phyloP scores from a whole-genome alignment of 192 early-diverging fungal genomes.

The Gryganskiella cystojenkinii region DNA sequence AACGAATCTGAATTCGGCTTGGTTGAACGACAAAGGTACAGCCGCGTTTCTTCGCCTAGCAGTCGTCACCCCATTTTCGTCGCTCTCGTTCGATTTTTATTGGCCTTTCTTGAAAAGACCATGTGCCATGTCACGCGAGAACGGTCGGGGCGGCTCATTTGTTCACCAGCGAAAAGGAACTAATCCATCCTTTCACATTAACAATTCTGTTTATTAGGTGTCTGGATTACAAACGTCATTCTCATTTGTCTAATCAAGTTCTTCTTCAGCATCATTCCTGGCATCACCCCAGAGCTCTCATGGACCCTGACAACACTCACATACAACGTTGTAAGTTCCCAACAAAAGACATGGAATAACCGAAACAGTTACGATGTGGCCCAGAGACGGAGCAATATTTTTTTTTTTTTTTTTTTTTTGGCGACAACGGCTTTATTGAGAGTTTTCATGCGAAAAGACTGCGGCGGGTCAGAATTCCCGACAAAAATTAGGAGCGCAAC shows the following conservation, averaged over 20 bases:
- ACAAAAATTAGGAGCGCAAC: no score
- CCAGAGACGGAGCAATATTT: not conserved
- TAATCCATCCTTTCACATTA: not conserved
- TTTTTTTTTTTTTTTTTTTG: not conserved
- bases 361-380: no score
- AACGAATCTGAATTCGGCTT: conserved; percentile 67
- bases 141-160: not conserved
- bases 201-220: conserved; percentile 66
- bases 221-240: conserved; percentile 90
- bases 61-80: no score
- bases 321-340: conserved; percentile 82
- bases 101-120: no score
- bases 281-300: conserved; percentile 90
- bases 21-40: conserved; percentile 68
- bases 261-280: conserved; percentile 86
- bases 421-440: not conserved
- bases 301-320: conserved; percentile 97
- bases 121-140: no score
- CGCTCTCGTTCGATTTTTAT: no score
- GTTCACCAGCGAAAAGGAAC: not conserved
- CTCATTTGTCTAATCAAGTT: conserved; percentile 81
- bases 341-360: not conserved
- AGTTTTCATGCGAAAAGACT: no score
- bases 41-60: no score
- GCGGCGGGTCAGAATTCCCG: no score